phyloP scores from a whole-genome alignment of 495 filamentous ascomycete genomes.

The Penicillium longicatenatum region DNA sequence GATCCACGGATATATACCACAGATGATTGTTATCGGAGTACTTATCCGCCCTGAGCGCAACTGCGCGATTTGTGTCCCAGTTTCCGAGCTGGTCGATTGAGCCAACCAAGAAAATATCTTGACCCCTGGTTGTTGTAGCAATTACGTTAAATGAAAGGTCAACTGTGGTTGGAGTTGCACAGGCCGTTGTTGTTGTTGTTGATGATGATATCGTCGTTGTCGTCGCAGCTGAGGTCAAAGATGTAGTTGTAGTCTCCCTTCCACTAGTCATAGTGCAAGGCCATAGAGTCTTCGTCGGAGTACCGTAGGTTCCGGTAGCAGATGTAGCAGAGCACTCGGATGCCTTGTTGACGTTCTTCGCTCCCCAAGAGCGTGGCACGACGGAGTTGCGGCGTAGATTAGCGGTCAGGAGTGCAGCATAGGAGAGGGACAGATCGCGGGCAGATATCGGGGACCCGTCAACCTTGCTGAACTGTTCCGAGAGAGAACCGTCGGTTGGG shows the following conservation, averaged over 20 bases:
- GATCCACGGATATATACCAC: constrained; percentile 55
- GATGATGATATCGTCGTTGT: constrained; percentile 6
- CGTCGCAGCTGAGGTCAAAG: too few species aligned
- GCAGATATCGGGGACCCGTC: constrained; percentile 58
- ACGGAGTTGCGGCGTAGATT: constrained; percentile 49
- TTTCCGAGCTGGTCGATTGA: constrained; percentile 54
- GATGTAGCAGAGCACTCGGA: constrained; percentile 52
- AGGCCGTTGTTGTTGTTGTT: constrained; percentile 38
- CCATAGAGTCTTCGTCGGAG: constrained; percentile 56
- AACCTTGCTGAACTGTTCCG: constrained; percentile 61
- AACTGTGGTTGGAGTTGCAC: constrained; percentile 50
- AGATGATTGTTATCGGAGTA: constrained; percentile 59
- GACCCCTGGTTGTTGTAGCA: constrained; percentile 55
- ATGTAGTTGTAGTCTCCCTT: constrained; percentile 23
- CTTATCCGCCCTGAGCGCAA: constrained; percentile 52
- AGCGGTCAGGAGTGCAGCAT: constrained; percentile 52
- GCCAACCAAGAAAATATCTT: constrained; percentile 62
- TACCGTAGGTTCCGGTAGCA: constrained; percentile 59
- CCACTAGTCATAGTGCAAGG: constrained; percentile 52
- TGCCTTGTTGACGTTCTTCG: constrained; percentile 50
- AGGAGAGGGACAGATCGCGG: constrained; percentile 55
- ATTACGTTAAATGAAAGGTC: constrained; percentile 61
- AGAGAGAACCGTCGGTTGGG: constrained; percentile 60
- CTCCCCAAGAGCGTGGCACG: constrained; percentile 59
- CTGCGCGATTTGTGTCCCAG: constrained; percentile 54